Evolutionary conservation across 306 rosid species (phyloP), one percentile per base, ranked within the genome.

Genomic region (Benincasa hispida): DNA sequence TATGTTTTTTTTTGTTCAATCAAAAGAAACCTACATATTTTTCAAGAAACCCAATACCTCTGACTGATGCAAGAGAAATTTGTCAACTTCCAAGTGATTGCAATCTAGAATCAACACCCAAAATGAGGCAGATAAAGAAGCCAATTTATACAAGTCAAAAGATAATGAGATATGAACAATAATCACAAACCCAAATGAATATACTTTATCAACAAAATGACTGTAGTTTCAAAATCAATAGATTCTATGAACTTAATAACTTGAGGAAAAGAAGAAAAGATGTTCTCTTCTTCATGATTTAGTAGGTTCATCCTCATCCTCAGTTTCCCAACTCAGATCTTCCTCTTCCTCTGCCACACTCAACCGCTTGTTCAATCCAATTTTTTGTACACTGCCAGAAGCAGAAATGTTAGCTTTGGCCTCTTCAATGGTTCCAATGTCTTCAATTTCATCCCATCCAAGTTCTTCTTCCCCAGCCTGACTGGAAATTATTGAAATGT

Each of bases 401-500:
- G 63, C 62, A 45, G 5, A 45, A 45, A 45, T 78, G 48, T 84
- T 90, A 50, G 77, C 92, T 81, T 77, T 90, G 48, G 18, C 80
- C 67, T 83, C 98, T 35, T 90, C 91, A 73, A 77, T 77, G 86
- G 86, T 90, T 75, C 83, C 90, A 70, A 89, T 76, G 34, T 88
- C 97, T 77, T 92, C 99, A 82, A 94, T 89, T 81, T 94, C 88
- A 76, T 94, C 96, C 99, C 99, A 94, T 37, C 94, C 88, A 13
- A 89, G 81, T 55, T 94, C 91, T 79, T 91, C 98, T 70, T 92
- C 99, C 82, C 85, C 98, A 0, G 84, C 89, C 84, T 86, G 91
- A 88, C 89, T 94, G 1, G 99, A 94, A 84, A 91, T 86, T 39
- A 94, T 70, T 2, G 99, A 94, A 66, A 94, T 84, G 74, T 94